Percentiles rank a stretch among this genome's conserved stretches.
phyloP scores from a whole-genome alignment of 768 basidiomycete species.

The Russula emetica region DNA sequence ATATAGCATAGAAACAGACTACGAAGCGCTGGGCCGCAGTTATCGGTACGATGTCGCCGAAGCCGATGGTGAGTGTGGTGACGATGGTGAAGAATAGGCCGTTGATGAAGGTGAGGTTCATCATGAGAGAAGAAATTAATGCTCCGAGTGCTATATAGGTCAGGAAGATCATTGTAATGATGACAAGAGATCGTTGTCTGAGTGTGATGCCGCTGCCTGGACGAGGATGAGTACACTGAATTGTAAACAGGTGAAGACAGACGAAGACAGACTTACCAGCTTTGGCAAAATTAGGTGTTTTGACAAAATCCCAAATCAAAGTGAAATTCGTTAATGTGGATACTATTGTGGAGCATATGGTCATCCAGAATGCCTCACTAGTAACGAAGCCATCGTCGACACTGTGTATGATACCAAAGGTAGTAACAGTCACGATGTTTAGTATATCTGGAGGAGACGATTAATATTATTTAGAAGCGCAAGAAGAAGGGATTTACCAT shows the following conservation, averaged over 20 bases:
- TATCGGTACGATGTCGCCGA: conserved; percentile 67
- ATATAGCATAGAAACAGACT: conserved; percentile 50
- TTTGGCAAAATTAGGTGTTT: conserved; percentile 56
- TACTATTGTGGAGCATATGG: conserved; percentile 65
- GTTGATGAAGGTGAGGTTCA: conserved; percentile 60
- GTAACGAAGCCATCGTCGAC: conserved; percentile 66
- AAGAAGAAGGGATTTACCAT: conserved; percentile 46
- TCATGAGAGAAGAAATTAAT: conserved; percentile 49
- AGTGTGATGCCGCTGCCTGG: conserved; percentile 74
- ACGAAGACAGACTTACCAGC: conserved; percentile 47
- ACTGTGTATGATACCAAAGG: conserved; percentile 60
- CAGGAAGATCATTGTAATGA: conserved; percentile 71
- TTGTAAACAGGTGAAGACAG: neutral
- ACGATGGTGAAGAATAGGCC: conserved; percentile 75
- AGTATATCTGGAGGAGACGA: conserved; percentile 50
- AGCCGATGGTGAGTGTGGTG: conserved; percentile 63
- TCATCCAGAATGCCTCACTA: conserved; percentile 68
- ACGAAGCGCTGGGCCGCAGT: conserved; percentile 54
- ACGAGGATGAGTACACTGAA: conserved; percentile 16
- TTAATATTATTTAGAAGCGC: neutral
- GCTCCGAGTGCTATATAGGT: conserved; percentile 72
- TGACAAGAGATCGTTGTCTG: conserved; percentile 74
- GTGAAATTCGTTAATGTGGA: conserved; percentile 65
- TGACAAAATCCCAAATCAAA: conserved; percentile 55
- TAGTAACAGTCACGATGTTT: conserved; percentile 54